Evolutionary conservation across 768 basidiomycete species (phyloP), one percentile per base, ranked within the genome.

Genomic region (Royoungia palumana): DNA sequence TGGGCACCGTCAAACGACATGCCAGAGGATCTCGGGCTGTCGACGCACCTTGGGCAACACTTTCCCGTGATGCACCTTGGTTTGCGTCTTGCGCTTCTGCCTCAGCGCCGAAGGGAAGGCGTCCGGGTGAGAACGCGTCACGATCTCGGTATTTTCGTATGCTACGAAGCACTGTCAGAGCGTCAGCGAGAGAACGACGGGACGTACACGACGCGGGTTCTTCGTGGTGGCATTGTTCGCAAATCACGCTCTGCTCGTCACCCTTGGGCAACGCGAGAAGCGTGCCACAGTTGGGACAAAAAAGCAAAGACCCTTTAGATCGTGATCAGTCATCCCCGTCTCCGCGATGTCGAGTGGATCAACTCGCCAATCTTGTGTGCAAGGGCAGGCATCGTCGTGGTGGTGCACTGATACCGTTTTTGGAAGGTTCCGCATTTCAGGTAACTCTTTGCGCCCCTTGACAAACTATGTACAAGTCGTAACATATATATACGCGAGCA

Each of bases 221-320:
- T 46, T 82, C 74, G 57, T 89, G 83, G 2, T 78, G 81, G 66
- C 95, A 99, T 62, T 94, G 91, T 64, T 91, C 89, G 70, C 96
- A 99, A 5, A 67, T 72, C 25, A 97, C 86, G n/a, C 72, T 72
- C 40, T 76, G 74, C 57, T 91, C 84, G 37, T 85, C 82, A 38
- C 85, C 86, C 58, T 73, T 72, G 0, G 96, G 96, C 19, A 93
- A 70, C 54, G 85, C 81, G 13, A 98, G 83, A 32, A 99, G 74
- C 1, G 91, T 95, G 13, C 93, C 93, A 57, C 96, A 99, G 50
- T 82, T 76, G 2, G 92, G 91, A 70, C 96, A 99, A 71, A 99
- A 98, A 35, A 98, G 74, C 21, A 98, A 75, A 1, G 94, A 94
- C 44, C 95, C 96, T 87, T 14, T 24, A 41, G 54, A 41, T 60